Base-by-base conservation (phyloP, 768 basidiomycete genomes). In the Boletus speciosus region DNA sequence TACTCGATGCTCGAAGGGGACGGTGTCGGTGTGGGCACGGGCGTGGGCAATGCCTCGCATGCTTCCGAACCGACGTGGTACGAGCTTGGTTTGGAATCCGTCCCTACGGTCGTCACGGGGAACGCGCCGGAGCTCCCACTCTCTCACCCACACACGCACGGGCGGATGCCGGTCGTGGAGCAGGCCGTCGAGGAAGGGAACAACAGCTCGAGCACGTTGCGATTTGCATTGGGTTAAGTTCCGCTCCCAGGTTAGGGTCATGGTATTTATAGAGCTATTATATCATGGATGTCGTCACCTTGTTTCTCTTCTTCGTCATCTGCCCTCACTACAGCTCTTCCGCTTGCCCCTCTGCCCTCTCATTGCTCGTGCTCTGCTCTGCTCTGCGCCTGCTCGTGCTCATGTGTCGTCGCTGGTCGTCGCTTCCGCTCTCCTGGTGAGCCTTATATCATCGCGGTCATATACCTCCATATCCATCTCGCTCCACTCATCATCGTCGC, bases 1-100 rank as follows among this genome's bases (percentile, higher is more conserved):
- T 68, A 70, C 39, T 69, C 68, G 14, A 64, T 70, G 68, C 70
- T 70, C 31, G 68, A 70, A 27, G 65, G 69, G 14, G 70, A 71
- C 21, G 63, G 60, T 3, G 59, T 61, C 3, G 60, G 58, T 5
- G 43, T 59, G 3, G 59, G 52, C 5, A 37, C 51, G 2, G 49
- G 53, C 6, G 43, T 59, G 4, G 60, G 53, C 2, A 40, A 38
- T 2, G 23, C 44, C 1, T 41, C 48, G 6, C 58, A 61, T 4
- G 3, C 49, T 0, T 36, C 63, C 14, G 66, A 61, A 32, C 49
- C 56, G 0, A 54, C 65, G 4, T 70, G 68, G 68, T 70, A 70
- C 40, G 68, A 70, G 12, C 68, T 70, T 14, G 67, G 65, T 6
- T 31, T 67, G 10, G 57, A 55, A 3, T 51, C 65, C 15, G 64